A percentile compares a stretch with the other conserved stretches of the same genome.
phyloP scores from a whole-genome alignment of 768 basidiomycete species.

The Chalciporus sphaerocephalus region DNA sequence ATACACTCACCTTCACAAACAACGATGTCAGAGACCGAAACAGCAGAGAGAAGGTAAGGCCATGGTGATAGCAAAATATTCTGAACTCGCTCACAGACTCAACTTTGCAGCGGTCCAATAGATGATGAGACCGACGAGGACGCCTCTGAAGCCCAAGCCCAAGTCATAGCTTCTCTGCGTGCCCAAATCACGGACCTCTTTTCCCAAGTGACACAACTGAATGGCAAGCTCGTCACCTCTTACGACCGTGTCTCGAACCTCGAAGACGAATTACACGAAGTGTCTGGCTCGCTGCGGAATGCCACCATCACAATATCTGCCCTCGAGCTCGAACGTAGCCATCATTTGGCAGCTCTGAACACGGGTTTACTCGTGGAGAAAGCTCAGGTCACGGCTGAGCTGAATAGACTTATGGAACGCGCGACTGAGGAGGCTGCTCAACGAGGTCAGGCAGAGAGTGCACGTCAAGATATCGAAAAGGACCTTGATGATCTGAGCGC shows the following conservation, averaged over 20 bases:
- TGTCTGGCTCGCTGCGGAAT: constrained; percentile 53
- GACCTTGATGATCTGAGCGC: constrained; percentile 95
- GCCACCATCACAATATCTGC: constrained; percentile 66
- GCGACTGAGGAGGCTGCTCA: constrained; percentile 93
- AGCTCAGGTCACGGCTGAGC: constrained; percentile 82
- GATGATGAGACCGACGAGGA: constrained; percentile 28
- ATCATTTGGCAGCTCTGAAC: constrained; percentile 86
- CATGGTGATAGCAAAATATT: not conserved
- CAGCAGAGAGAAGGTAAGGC: constrained; percentile 12
- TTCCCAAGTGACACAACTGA: constrained; percentile 86
- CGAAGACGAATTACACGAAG: constrained; percentile 80
- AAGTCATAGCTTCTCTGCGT: constrained; percentile 78
- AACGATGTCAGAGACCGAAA: constrained; percentile 13
- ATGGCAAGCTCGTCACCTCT: constrained; percentile 86
- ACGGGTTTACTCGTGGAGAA: constrained; percentile 91
- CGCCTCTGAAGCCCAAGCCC: constrained; percentile 65
- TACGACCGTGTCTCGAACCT: constrained; percentile 91
- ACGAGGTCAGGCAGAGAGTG: constrained; percentile 85
- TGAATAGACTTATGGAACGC: constrained; percentile 89
- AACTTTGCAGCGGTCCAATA: not conserved
- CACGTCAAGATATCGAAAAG: constrained; percentile 79
- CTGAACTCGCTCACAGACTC: constrained; percentile 3
- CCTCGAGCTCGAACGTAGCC: constrained; percentile 79
- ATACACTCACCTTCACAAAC: not conserved
- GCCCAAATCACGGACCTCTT: constrained; percentile 81